Percentiles rank a stretch among this genome's conserved stretches.
phyloP scores from a whole-genome alignment of 768 basidiomycete genomes.

The Russula olivacea region DNA sequence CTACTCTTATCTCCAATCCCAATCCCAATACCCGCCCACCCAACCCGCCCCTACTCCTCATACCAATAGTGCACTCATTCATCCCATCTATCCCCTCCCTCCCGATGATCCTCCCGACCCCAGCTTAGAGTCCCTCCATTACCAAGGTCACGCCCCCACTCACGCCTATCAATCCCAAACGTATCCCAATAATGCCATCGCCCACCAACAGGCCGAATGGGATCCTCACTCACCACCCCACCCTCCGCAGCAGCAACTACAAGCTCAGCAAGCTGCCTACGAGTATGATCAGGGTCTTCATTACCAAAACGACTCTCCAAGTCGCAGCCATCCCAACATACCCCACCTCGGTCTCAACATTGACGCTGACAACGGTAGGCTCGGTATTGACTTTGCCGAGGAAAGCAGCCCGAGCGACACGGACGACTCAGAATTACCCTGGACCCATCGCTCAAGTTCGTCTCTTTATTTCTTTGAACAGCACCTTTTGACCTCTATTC shows the following conservation, averaged over 20 bases:
- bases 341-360: constrained; percentile 42
- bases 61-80: constrained; percentile 46
- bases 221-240: constrained; percentile 30
- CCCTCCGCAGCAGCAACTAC: constrained; percentile 28
- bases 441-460: constrained; percentile 33
- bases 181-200: constrained; percentile 43
- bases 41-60: constrained; percentile 41
- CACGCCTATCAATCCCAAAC: constrained; percentile 80
- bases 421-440: constrained; percentile 55
- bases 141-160: constrained; percentile 60
- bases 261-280: constrained; percentile 23
- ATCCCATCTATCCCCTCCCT: constrained; percentile 42
- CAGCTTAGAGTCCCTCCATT: constrained; percentile 39
- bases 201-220: constrained; percentile 27
- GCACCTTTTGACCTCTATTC: not conserved
- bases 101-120: constrained; percentile 48
- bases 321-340: constrained; percentile 29
- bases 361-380: constrained; percentile 50
- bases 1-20: constrained; percentile 32
- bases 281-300: constrained; percentile 23
- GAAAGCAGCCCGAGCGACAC: constrained; percentile 38
- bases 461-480: not conserved
- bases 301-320: constrained; percentile 30
- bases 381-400: constrained; percentile 51
- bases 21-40: constrained; percentile 29